These are phyloP conservation scores for Fraxinus nigra DNA, from an alignment of 305 asterid genomes.

Conservation along the genomic window DNA sequence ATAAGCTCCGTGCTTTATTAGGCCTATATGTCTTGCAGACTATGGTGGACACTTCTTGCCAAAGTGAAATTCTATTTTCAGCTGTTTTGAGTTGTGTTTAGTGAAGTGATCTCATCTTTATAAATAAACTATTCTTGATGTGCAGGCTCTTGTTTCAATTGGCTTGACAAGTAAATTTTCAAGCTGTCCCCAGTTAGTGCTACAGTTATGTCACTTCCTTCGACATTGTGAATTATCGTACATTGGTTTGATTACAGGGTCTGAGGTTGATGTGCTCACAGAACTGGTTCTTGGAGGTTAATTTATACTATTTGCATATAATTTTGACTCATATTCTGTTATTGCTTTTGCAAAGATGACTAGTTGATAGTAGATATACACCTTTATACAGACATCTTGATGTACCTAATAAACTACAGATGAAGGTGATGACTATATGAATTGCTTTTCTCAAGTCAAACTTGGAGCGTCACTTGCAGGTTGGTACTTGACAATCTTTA, in stretches of 20 bases:
- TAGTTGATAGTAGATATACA: constrained; percentile 11
- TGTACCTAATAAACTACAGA: constrained; percentile 36
- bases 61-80: constrained; percentile 33
- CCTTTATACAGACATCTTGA: constrained; percentile 6
- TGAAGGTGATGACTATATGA: constrained; percentile 44
- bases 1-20: constrained; percentile 59
- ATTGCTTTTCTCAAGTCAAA: constrained; percentile 72
- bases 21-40: constrained; percentile 78
- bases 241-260: constrained; percentile 60
- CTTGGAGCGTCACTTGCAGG: constrained; percentile 85
- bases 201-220: constrained; percentile 59
- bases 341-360: constrained; percentile 7
- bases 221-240: constrained; percentile 62
- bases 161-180: constrained; percentile 40
- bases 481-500: constrained; percentile 27
- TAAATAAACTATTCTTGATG: constrained; percentile 26
- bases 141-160: constrained; percentile 73
- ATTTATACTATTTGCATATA: constrained; percentile 11
- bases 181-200: constrained; percentile 47
- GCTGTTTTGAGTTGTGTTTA: constrained; percentile 22
- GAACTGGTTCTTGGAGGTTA: constrained; percentile 53
- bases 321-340: constrained; percentile 6
- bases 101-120: constrained; percentile 22
- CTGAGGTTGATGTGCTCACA: constrained; percentile 45
- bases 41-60: constrained; percentile 59